Base-by-base conservation (phyloP, 768 basidiomycete species). In the Cyathus striatus region DNA sequence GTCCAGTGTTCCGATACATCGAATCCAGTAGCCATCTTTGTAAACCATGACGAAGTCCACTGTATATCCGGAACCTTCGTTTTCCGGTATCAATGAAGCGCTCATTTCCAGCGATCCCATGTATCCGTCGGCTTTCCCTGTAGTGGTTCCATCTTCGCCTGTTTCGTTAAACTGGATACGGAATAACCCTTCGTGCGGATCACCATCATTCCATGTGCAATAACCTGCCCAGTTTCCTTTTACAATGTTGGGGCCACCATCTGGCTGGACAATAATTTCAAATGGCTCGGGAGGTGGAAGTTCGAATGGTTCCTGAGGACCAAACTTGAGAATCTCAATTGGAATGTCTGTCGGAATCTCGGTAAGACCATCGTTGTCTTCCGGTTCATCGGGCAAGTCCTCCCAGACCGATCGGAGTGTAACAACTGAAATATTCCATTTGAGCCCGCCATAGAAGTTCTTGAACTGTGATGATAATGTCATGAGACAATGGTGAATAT, bases 21-120 rank as follows among this genome's bases (percentile, higher is more conserved):
- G n/a, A 9, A 45, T 27, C n/a, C 43, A 45, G 38, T 30, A 45
- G 6, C 34, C 43, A 23, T 49, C 47, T 2, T 45, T 39, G 18
- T 38, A 49, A 2, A 35, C 25, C 32, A 49, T 38, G 10, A 39
- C 21, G n/a, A 49, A 27, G 20, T 49, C 47, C 13, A 49, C 23
- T 23, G 41, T 40, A 14, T 41, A 20, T 20, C 45, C 40, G 17
- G 16, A 6, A 12, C n/a, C 44, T 22, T 16, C 34, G 5, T 18
- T 17, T 6, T 16, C 16, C 13, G n/a, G 25, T 6, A 23, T 14
- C 3, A 33, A 24, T n/a, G n/a, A n/a, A 23, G 43, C 9, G 38
- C 36, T 12, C 24, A 38, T 7, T 24, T 43, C 3, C 35, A 30
- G 10, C 22, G 22, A 24, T 14, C 20, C n/a, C 40, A 44, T n/a